Conservation (phyloP, 306 rosid species). For the Fragaria nilgerrensis region DNA sequence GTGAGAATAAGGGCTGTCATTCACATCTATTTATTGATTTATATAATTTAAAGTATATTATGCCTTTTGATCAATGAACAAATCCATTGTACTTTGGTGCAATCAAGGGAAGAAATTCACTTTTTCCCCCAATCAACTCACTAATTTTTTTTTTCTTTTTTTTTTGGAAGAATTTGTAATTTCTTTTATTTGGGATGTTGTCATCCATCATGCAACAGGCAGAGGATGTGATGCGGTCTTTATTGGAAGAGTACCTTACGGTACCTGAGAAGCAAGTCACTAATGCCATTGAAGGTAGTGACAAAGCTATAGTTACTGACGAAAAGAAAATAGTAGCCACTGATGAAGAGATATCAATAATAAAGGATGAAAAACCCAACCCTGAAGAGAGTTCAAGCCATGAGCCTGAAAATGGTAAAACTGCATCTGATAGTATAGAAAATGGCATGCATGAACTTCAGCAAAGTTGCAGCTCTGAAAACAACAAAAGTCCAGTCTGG, state of each 20-base stretch:
- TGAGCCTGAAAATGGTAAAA: conserved; percentile 44
- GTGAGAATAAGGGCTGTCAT: conserved; percentile 43
- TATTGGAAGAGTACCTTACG: conserved; percentile 68
- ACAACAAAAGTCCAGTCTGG: conserved; percentile 32
- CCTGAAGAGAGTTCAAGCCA: conserved; percentile 32
- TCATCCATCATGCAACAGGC: conserved; percentile 59
- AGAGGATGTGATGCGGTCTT: conserved; percentile 87
- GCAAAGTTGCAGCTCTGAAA: conserved; percentile 41
- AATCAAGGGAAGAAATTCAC: neutral
- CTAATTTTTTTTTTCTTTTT: neutral
- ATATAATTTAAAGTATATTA: neutral
- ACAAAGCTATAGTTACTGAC: conserved; percentile 23
- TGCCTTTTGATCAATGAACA: neutral
- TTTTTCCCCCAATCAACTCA: neutral
- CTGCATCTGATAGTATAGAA: conserved; percentile 37
- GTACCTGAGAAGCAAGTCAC: conserved; percentile 46
- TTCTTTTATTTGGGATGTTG: conserved; percentile 20
- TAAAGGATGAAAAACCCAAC: conserved; percentile 17
- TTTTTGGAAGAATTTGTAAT: neutral
- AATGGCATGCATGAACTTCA: conserved; percentile 37
- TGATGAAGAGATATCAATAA: conserved; percentile 27
- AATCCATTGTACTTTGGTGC: neutral
- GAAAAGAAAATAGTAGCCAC: neutral
- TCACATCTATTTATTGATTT: neutral
- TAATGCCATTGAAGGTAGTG: conserved; percentile 29